phyloP scores from a whole-genome alignment of 2,329 filamentous ascomycete species.

The Niveomyces coronatus region DNA sequence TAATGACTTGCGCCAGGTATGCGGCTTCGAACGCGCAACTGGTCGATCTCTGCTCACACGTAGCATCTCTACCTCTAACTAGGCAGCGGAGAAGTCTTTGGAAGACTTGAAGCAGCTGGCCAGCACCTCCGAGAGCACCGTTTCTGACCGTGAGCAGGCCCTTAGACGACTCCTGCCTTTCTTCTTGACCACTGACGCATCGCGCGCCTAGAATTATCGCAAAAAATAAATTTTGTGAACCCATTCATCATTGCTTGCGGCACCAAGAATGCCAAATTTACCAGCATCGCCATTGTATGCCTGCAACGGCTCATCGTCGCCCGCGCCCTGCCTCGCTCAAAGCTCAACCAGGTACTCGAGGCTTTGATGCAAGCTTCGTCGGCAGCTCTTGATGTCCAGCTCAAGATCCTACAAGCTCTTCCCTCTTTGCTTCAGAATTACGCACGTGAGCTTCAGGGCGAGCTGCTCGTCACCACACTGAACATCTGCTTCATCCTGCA shows the following conservation, averaged over 20 bases:
- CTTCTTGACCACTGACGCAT: conserved; percentile 13
- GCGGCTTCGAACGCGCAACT: conserved; percentile 16
- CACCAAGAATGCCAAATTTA: conserved; percentile 84
- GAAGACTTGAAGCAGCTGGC: conserved; percentile 63
- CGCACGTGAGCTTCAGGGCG: conserved; percentile 66
- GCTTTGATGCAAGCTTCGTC: conserved; percentile 77
- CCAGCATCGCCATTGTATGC: conserved; percentile 75
- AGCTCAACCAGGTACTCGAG: conserved; percentile 77
- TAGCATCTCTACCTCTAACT: conserved; percentile 6
- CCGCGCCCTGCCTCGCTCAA: conserved; percentile 65
- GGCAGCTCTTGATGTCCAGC: conserved; percentile 76
- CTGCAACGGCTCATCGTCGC: conserved; percentile 81
- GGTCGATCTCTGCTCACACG: background rate
- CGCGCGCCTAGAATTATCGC: conserved; percentile 58
- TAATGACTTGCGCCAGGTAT: conserved; percentile 72
- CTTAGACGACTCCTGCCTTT: background rate
- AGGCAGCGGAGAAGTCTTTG: conserved; percentile 89
- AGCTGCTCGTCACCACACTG: conserved; percentile 69
- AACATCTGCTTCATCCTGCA: conserved; percentile 90
- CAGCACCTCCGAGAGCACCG: conserved; percentile 26
- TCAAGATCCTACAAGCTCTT: conserved; percentile 89
- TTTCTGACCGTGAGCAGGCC: conserved; percentile 23
- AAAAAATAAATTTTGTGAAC: conserved; percentile 74
- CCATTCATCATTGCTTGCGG: conserved; percentile 90
- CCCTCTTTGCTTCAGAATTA: conserved; percentile 89